Conservation (phyloP, 2,329 filamentous ascomycete genomes). For the Esteya vermicola region DNA sequence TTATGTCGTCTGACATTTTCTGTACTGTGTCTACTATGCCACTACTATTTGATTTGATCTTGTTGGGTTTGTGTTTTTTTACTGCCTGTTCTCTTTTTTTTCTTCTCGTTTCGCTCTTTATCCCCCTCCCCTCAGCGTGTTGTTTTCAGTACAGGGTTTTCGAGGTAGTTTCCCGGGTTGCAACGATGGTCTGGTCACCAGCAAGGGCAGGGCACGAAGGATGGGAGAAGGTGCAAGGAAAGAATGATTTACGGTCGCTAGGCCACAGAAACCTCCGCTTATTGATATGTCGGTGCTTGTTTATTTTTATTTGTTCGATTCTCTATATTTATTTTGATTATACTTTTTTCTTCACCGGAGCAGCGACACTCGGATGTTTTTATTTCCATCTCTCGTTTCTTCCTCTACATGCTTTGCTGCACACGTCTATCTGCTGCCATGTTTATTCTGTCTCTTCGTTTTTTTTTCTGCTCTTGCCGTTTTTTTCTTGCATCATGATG, state of each 20-base stretch:
- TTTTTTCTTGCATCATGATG: background rate
- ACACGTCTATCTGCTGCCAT: too few relatives aligned
- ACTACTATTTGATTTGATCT: background rate
- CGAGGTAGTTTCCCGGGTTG: slow-evolving; percentile 2
- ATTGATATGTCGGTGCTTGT: background rate
- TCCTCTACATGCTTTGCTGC: background rate
- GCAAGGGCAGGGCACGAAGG: slow-evolving; percentile 2
- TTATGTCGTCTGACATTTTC: background rate
- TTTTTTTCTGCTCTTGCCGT: background rate
- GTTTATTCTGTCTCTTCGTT: background rate
- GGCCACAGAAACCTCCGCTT: background rate
- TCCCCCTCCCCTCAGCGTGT: background rate
- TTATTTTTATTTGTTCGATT: background rate
- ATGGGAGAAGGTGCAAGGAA: slow-evolving; percentile 1
- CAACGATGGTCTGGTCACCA: slow-evolving; percentile 4
- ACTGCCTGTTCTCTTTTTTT: background rate
- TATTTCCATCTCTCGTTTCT: too few relatives aligned
- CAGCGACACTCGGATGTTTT: too few relatives aligned
- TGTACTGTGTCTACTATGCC: background rate
- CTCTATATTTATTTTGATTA: slow-evolving; percentile 1
- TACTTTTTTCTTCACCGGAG: background rate
- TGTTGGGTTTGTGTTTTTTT: background rate
- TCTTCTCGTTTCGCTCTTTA: background rate
- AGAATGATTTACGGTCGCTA: slow-evolving; percentile 4
- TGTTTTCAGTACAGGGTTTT: background rate